Percentiles rank a stretch among this genome's conserved stretches.
Conservation (phyloP, 139 green algal genomes). For the Auxenochlorella protothecoides region DNA sequence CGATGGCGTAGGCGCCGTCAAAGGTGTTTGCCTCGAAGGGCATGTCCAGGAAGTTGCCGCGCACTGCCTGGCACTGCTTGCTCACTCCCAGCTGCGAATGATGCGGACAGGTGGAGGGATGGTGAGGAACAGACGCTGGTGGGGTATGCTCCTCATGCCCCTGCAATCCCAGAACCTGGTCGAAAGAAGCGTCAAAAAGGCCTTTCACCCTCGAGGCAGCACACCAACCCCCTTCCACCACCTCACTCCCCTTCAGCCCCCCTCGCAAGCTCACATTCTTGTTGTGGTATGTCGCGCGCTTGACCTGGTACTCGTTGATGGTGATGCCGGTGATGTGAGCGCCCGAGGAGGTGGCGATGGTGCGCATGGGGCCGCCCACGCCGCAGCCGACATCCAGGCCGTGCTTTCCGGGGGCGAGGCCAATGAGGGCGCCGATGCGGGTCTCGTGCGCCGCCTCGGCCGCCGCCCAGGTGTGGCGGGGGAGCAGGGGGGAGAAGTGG, state of each 20-base stretch:
- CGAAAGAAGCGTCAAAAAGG: background rate
- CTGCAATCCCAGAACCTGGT: background rate
- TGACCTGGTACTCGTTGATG: slow-evolving; percentile 97
- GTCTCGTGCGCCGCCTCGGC: slow-evolving; percentile 83
- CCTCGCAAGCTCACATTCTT: slow-evolving; percentile 32
- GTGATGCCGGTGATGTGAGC: slow-evolving; percentile 90
- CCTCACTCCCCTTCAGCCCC: slow-evolving; percentile 23
- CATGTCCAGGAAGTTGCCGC: slow-evolving; percentile 93
- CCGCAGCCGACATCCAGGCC: slow-evolving; percentile 90
- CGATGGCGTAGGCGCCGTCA: slow-evolving; percentile 88
- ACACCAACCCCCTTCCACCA: background rate
- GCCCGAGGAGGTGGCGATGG: slow-evolving; percentile 66
- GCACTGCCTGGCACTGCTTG: slow-evolving; percentile 62
- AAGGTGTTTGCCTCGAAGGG: slow-evolving; percentile 76
- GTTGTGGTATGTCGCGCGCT: slow-evolving; percentile 68
- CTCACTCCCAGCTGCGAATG: slow-evolving; percentile 36
- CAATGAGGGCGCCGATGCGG: slow-evolving; percentile 59
- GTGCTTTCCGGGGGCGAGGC: slow-evolving; percentile 40
- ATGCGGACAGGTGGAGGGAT: background rate
- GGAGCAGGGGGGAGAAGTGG: slow-evolving; percentile 90
- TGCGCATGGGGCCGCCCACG: slow-evolving; percentile 95
- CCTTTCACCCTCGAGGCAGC: background rate
- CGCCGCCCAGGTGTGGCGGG: slow-evolving; percentile 47
- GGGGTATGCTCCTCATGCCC: background rate
- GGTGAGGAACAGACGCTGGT: background rate